phyloP scores from a whole-genome alignment of 2,329 filamentous ascomycete species.

The Curvularia lunata region DNA sequence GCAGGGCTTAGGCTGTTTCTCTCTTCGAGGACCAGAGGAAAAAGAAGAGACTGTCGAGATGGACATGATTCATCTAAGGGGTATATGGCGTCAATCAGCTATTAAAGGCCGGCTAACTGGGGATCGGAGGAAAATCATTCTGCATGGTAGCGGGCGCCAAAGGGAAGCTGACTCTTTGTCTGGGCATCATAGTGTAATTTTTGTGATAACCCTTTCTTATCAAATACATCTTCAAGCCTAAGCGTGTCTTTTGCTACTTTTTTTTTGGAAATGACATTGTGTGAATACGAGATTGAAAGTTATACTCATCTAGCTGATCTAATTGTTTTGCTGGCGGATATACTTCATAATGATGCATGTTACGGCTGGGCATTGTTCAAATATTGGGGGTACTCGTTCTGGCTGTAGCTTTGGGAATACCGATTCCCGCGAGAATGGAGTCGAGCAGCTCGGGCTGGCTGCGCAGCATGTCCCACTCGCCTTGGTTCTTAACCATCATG shows the following conservation, averaged over 20 bases:
- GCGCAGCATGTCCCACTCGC: conserved; percentile 60
- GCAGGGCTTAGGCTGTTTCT: conserved; percentile 19
- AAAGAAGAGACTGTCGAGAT: conserved; percentile 6
- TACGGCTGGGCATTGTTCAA: background rate
- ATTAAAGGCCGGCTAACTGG: background rate
- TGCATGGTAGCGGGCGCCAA: conserved; percentile 30
- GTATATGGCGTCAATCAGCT: conserved; percentile 14
- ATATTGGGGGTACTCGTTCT: conserved; percentile 4
- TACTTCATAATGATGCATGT: background rate
- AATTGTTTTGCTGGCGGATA: background rate
- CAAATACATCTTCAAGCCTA: background rate
- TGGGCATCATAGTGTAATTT: conserved; percentile 21
- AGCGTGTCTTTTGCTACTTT: background rate
- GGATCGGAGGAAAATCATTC: conserved; percentile 14
- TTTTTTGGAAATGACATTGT: background rate
- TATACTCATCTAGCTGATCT: background rate
- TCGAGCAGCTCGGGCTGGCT: conserved; percentile 51
- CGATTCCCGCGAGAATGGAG: conserved; percentile 51
- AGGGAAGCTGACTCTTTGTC: conserved; percentile 1
- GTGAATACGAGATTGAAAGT: background rate
- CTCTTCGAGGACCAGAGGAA: background rate
- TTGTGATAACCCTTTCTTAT: conserved; percentile 26
- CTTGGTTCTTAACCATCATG: conserved; percentile 63
- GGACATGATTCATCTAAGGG: conserved; percentile 9
- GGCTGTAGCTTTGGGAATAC: conserved; percentile 34